phyloP scores from a whole-genome alignment of 345 rosid genomes.

The Ceriops zippeliana region DNA sequence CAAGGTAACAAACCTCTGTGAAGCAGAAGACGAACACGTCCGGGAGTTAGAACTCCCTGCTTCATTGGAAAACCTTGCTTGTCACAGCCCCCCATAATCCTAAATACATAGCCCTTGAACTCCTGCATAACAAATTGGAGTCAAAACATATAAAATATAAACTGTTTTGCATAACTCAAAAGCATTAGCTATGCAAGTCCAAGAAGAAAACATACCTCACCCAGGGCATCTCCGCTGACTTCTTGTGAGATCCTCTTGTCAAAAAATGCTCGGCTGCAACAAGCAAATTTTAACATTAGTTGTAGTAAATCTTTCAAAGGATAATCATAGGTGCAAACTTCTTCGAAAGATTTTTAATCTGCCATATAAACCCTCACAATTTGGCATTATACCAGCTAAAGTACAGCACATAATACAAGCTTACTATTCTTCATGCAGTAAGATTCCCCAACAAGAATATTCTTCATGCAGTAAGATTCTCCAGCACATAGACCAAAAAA shows the following conservation, averaged over 20 bases:
- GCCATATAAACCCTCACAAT: neutral
- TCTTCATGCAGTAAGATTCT: too few relatives aligned
- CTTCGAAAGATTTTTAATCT: neutral
- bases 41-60: slow-evolving; percentile 90
- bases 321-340: too few relatives aligned
- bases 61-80: slow-evolving; percentile 95
- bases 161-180: neutral
- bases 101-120: slow-evolving; percentile 81
- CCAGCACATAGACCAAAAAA: too few relatives aligned
- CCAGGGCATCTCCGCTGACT: slow-evolving; percentile 73
- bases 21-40: slow-evolving; percentile 86
- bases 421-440: too few relatives aligned
- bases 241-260: slow-evolving; percentile 82
- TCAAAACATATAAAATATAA: neutral
- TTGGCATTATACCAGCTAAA: neutral
- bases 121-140: slow-evolving; percentile 39
- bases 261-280: slow-evolving; percentile 51
- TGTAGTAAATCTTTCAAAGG: neutral
- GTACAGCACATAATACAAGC: too few relatives aligned
- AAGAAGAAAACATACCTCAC: slow-evolving; percentile 40
- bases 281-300: neutral
- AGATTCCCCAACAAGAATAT: too few relatives aligned
- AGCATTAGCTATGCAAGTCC: neutral
- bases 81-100: slow-evolving; percentile 95
- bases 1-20: slow-evolving; percentile 45